Evolutionary conservation across 2,329 filamentous ascomycete species (phyloP).

Genomic region (Cercospora brassicicola): DNA sequence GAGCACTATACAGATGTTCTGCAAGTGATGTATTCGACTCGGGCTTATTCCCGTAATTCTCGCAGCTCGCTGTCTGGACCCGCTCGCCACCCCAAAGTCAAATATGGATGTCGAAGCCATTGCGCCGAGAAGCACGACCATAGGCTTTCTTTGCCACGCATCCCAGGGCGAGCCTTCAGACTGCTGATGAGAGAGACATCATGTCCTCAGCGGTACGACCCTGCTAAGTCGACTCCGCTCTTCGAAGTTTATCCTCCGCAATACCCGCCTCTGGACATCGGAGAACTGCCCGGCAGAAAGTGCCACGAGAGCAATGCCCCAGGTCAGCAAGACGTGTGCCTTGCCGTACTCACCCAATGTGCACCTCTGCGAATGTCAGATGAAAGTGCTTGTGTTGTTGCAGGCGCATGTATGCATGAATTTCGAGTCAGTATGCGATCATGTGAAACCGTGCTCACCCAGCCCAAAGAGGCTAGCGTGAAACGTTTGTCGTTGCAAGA

Average conservation of each 20-base stretch:
- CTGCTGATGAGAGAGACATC: not conserved
- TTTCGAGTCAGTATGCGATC: not conserved
- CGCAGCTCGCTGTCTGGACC: not conserved
- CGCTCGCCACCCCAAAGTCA: conserved; percentile 1
- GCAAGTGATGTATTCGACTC: not conserved
- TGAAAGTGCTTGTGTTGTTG: not conserved
- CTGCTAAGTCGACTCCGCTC: not conserved
- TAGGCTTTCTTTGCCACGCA: not conserved
- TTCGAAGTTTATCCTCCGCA: not conserved
- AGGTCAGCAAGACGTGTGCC: not conserved
- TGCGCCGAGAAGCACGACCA: not conserved
- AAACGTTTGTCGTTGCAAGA: not conserved
- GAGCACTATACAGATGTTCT: not conserved
- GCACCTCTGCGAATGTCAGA: not conserved
- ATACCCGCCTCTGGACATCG: conserved; percentile 1
- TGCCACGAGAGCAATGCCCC: not conserved
- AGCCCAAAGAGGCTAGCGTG: conserved; percentile 1
- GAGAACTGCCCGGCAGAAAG: not conserved
- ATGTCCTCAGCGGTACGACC: not conserved
- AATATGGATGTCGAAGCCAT: conserved; percentile 3
- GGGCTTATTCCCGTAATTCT: conserved; percentile 5
- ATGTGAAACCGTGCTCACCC: not conserved
- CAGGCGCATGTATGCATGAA: not conserved
- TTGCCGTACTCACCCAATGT: not conserved
- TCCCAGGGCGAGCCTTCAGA: not conserved